Conservation (phyloP, 2,329 filamentous ascomycete genomes). For the Incumbomyces lentus region DNA sequence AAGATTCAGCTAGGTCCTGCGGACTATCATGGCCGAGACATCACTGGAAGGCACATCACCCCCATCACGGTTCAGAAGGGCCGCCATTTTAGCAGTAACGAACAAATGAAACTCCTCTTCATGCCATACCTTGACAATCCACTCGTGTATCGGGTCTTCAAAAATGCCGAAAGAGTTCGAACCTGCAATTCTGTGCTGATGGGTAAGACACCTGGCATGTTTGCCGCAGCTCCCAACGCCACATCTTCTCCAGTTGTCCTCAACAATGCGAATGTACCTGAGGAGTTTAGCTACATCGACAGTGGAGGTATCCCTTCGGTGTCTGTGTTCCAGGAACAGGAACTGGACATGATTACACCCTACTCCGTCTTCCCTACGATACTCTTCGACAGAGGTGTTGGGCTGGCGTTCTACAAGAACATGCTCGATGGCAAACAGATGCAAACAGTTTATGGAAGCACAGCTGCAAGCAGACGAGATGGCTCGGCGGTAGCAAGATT, state of each 20-base stretch:
- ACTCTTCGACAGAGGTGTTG: conserved; percentile 30
- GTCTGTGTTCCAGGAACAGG: conserved; percentile 31
- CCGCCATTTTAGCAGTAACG: conserved; percentile 34
- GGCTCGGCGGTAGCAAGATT: conserved; percentile 31
- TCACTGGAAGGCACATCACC: conserved; percentile 26
- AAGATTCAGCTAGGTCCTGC: background rate
- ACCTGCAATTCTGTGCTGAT: conserved; percentile 35
- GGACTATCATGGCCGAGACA: background rate
- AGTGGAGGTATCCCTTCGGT: conserved; percentile 33
- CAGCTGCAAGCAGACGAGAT: conserved; percentile 32
- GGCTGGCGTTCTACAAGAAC: conserved; percentile 35
- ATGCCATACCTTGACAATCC: conserved; percentile 35
- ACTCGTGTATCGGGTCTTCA: conserved; percentile 31
- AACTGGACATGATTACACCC: conserved; percentile 34
- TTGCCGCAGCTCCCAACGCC: conserved; percentile 35
- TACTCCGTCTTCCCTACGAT: conserved; percentile 32
- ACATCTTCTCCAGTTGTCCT: conserved; percentile 22
- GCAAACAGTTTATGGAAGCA: conserved; percentile 36
- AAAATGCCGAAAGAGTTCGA: conserved; percentile 32
- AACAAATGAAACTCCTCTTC: conserved; percentile 35
- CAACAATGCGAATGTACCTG: conserved; percentile 19
- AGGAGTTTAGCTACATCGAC: conserved; percentile 32
- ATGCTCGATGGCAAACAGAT: conserved; percentile 35
- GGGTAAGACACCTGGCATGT: conserved; percentile 29
- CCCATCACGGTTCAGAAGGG: conserved; percentile 36